Evolutionary conservation across 2,329 filamentous ascomycete genomes (phyloP).

Genomic region (Davidsoniella australis): DNA sequence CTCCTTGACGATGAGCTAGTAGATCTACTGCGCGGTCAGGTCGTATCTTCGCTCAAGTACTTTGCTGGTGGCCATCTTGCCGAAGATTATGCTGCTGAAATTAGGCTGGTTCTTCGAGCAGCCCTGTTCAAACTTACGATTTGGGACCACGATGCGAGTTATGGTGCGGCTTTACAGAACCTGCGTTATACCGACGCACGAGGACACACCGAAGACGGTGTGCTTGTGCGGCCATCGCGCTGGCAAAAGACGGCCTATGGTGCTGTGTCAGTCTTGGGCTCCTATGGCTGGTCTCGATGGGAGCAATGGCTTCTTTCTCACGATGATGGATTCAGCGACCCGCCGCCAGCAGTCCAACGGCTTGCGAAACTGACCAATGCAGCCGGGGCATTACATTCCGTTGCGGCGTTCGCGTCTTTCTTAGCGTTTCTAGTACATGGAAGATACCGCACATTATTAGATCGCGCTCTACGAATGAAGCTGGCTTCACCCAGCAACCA

Average conservation of each 20-base stretch:
- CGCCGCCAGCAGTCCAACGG: conserved; percentile 30
- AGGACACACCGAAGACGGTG: conserved; percentile 30
- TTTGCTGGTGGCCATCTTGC: conserved; percentile 57
- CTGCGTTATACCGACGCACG: conserved; percentile 79
- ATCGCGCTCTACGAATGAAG: conserved; percentile 68
- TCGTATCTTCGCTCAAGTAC: conserved; percentile 76
- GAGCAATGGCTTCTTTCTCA: conserved; percentile 67
- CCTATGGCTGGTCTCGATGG: conserved; percentile 85
- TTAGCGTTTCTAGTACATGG: conserved; percentile 83
- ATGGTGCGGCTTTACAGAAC: conserved; percentile 84
- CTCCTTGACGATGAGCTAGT: conserved; percentile 86
- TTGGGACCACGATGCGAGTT: conserved; percentile 92
- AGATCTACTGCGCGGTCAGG: conserved; percentile 68
- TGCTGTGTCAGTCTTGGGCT: conserved; percentile 66
- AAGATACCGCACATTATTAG: conserved; percentile 75
- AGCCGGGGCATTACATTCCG: conserved; percentile 57
- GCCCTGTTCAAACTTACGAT: conserved; percentile 86
- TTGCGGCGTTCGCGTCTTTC: conserved; percentile 71
- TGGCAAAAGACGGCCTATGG: conserved; percentile 79
- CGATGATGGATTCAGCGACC: conserved; percentile 56
- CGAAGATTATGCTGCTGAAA: conserved; percentile 79
- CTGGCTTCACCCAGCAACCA: conserved; percentile 73
- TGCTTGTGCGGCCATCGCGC: conserved; percentile 52
- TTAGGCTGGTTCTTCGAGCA: conserved; percentile 57
- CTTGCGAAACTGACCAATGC: conserved; percentile 54